phyloP scores from a whole-genome alignment of 139 green algal species.

The Edaphochlamys debaryana region DNA sequence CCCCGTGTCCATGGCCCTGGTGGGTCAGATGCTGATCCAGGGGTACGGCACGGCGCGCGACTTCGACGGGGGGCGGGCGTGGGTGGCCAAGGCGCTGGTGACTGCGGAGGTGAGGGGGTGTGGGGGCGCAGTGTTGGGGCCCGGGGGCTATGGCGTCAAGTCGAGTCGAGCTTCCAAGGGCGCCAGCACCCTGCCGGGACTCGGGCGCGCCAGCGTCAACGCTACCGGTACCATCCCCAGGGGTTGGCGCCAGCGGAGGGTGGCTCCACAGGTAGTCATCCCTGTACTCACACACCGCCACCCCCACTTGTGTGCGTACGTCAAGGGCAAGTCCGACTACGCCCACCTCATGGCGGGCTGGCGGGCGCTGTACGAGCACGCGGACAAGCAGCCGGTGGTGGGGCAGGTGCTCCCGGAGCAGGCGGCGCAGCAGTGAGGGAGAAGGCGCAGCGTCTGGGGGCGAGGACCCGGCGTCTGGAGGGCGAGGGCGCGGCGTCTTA shows the following conservation, averaged over 20 bases:
- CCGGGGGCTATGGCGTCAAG: no score
- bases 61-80: slow-evolving; percentile 2
- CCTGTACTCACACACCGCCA: no score
- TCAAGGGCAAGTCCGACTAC: slow-evolving; percentile 38
- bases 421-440: background rate
- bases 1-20: slow-evolving; percentile 43
- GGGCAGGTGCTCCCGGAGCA: background rate
- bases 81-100: slow-evolving; percentile 28
- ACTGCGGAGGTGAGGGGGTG: slow-evolving; percentile 9
- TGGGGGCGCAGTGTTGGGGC: background rate
- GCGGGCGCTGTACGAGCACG: slow-evolving; percentile 13
- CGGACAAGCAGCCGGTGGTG: slow-evolving; percentile 26
- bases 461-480: no score
- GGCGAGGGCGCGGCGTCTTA: no score
- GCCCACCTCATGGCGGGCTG: slow-evolving; percentile 28
- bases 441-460: no score
- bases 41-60: slow-evolving; percentile 25
- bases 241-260: no score
- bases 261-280: no score
- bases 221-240: no score
- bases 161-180: no score
- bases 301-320: background rate
- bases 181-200: no score
- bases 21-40: slow-evolving; percentile 44
- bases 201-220: no score